phyloP scores from a whole-genome alignment of 1,139 yeast species.

The Tardiomyces digboiensis region DNA sequence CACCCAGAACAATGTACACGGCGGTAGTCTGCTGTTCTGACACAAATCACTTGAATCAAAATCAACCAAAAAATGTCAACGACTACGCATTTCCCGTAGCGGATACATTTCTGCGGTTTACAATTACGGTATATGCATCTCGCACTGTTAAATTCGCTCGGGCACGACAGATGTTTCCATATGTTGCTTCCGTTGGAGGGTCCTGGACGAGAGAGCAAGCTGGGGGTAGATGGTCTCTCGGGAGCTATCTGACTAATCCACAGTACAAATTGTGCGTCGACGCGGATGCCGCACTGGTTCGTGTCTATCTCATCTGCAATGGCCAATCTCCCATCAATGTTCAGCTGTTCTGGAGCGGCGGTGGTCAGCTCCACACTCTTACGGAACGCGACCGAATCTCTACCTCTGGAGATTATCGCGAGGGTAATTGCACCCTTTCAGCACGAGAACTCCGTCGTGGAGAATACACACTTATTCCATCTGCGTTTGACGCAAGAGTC shows the following conservation, averaged over 20 bases:
- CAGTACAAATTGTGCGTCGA: constrained; percentile 36
- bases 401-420: constrained; percentile 27
- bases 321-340: constrained; percentile 22
- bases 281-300: constrained; percentile 9
- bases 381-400: constrained; percentile 24
- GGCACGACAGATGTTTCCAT: constrained; percentile 23
- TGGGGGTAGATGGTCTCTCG: constrained; percentile 51
- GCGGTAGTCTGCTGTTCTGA: constrained; percentile 19
- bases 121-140: constrained; percentile 32
- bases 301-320: constrained; percentile 27
- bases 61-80: background rate
- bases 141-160: constrained; percentile 21
- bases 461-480: constrained; percentile 21
- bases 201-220: constrained; percentile 39
- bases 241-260: constrained; percentile 51
- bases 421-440: constrained; percentile 19
- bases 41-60: background rate
- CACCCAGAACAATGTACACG: constrained; percentile 15
- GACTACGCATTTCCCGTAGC: constrained; percentile 8
- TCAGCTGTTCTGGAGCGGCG: constrained; percentile 25
- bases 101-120: constrained; percentile 23
- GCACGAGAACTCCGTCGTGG: constrained; percentile 31
- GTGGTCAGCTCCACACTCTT: constrained; percentile 19
- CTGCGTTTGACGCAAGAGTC: constrained; percentile 26
- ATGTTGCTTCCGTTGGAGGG: constrained; percentile 25